A percentile compares a stretch with the other conserved stretches of the same genome.
phyloP scores from a whole-genome alignment of 495 filamentous ascomycete genomes.

The Recurvomyces mirabilis region DNA sequence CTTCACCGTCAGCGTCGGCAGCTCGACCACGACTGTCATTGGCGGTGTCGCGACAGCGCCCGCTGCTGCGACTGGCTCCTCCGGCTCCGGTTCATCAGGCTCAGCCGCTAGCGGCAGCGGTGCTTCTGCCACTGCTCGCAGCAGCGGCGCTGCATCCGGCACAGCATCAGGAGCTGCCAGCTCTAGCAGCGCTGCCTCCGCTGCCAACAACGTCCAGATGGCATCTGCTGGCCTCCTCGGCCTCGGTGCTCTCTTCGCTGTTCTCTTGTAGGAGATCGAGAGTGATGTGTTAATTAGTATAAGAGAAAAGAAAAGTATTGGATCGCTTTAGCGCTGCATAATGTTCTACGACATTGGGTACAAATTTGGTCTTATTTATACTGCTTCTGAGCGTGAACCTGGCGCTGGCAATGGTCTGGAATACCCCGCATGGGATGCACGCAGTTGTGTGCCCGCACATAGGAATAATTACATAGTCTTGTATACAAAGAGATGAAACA shows the following conservation, averaged over 20 bases:
- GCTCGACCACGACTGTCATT: constrained; percentile 24
- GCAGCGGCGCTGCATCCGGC: neutral
- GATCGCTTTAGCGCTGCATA: neutral
- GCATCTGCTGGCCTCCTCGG: constrained; percentile 20
- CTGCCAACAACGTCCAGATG: constrained; percentile 8
- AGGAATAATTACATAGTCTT: too few species aligned
- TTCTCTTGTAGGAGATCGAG: constrained; percentile 22
- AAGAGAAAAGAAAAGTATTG: neutral
- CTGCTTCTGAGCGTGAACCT: too few species aligned
- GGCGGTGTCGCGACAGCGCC: constrained; percentile 5
- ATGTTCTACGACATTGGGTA: neutral
- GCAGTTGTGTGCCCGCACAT: too few species aligned
- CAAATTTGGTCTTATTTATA: too few species aligned
- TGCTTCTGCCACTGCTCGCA: constrained; percentile 1
- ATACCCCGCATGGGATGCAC: too few species aligned
- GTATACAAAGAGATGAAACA: too few species aligned
- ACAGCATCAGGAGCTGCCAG: constrained; percentile 1
- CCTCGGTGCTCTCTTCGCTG: constrained; percentile 21
- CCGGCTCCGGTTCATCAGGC: neutral
- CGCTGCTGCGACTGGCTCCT: neutral
- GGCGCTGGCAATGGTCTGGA: too few species aligned
- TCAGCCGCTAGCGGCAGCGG: neutral
- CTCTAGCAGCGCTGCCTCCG: neutral
- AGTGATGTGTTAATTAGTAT: neutral
- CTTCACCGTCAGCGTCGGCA: constrained; percentile 18